Evolutionary conservation across 305 asterid species (phyloP).

Genomic region (Fraxinus sp.): DNA sequence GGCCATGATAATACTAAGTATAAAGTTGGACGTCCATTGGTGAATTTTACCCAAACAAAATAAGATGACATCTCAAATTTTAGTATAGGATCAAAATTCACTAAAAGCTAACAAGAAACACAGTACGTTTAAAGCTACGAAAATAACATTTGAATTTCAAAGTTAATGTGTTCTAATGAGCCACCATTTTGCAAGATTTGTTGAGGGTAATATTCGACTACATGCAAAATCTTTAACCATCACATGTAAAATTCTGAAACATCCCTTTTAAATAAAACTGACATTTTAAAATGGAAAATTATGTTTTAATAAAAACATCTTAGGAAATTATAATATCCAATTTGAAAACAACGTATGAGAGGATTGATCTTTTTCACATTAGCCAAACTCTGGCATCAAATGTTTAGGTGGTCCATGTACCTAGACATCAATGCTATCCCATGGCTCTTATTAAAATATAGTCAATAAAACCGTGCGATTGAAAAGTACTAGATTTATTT

Average conservation of each 20-base stretch:
- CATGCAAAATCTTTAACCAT: neutral
- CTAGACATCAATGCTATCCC: neutral
- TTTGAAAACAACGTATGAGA: neutral
- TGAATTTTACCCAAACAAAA: no score
- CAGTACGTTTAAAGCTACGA: neutral
- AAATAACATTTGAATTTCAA: neutral
- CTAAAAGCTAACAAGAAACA: neutral
- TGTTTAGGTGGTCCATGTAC: neutral
- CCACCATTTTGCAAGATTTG: neutral
- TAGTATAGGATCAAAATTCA: neutral
- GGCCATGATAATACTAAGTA: no score
- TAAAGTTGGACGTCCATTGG: no score
- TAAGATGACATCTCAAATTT: neutral
- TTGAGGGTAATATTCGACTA: neutral
- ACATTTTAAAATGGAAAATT: neutral
- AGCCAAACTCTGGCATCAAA: neutral
- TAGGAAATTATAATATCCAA: neutral
- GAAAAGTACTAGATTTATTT: neutral
- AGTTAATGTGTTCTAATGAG: no score
- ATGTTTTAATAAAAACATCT: neutral
- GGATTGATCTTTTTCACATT: neutral
- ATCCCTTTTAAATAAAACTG: neutral
- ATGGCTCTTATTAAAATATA: neutral
- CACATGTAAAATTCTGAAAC: neutral
- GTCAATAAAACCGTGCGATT: neutral